Evolutionary conservation across 768 basidiomycete species (phyloP), one percentile per base, ranked within the genome.

Genomic region (Hydnum rufescens): DNA sequence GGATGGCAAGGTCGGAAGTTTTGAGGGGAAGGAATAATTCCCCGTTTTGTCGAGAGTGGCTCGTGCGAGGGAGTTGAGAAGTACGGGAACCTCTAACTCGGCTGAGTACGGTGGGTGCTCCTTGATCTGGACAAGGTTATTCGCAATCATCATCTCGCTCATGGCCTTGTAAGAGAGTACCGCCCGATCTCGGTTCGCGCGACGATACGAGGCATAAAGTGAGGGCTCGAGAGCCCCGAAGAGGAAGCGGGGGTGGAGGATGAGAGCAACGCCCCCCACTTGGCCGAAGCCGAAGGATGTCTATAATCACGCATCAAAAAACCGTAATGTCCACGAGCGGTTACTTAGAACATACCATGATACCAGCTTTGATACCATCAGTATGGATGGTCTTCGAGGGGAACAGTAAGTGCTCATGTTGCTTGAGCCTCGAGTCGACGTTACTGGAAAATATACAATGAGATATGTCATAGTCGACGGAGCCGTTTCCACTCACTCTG

Each of bases 261-360:
- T 71, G 57, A 92, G 73, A 42, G 80, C 84, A 53, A 78, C 84
- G 52, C 95, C 95, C 51, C 95, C 95, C 56, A 96, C 93, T 75
- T 96, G 95, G 60, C 95, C 92, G 70, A 97, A 97, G 57, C 95
- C 93, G 67, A 93, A 93, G 13, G 87, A 90, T 1, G 88, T 90
- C 79, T 87, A 57, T 25, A 58, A 28, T 13, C n/a, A 23, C 19
- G 4, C 22, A 39, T n/a, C 13, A 39, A 39, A 13, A 22, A 39
- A 22, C 22, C 13, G 13, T 39, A 13, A 39, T 22, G 22, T 13
- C 36, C 8, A 39, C 22, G 36, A 39, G 36, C 22, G 22, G 8
- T 5, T 30, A 3, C 6, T 4, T 5, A 8, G 49, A 53, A 13
- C 74, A 19, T 59, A 82, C 83, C 87, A 89, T 85, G 52, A 83